These are phyloP conservation scores for Phytopythium mirpurense DNA, from an alignment of 352 stramenopile species.

Conservation along the genomic window DNA sequence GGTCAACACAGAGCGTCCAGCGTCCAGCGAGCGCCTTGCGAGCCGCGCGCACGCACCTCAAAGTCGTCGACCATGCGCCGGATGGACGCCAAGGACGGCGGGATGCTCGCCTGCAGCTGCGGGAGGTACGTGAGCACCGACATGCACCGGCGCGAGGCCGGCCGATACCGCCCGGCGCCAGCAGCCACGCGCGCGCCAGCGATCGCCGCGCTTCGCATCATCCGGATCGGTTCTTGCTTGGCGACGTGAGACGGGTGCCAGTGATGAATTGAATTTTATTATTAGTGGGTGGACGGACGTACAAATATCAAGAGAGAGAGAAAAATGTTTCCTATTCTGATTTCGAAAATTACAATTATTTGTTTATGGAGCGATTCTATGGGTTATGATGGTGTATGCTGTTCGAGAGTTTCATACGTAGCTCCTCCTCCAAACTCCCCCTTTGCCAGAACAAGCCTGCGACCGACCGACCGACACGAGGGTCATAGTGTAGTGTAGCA, in stretches of 20 bases:
- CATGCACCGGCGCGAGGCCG: conserved; percentile 7
- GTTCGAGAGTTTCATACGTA: neutral
- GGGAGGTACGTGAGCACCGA: conserved; percentile 44
- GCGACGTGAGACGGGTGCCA: too few species aligned
- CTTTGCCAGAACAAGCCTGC: conserved; percentile 2
- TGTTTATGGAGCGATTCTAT: too few species aligned
- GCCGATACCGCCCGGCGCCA: neutral
- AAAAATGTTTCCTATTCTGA: too few species aligned
- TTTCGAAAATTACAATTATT: too few species aligned
- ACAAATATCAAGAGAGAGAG: too few species aligned
- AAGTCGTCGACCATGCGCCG: conserved; percentile 37
- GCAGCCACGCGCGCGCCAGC: neutral
- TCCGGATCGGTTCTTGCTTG: too few species aligned
- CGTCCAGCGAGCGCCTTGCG: too few species aligned
- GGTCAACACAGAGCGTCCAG: neutral
- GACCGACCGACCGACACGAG: neutral
- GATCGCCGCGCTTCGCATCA: neutral
- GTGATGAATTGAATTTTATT: too few species aligned
- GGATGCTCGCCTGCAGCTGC: conserved; percentile 44
- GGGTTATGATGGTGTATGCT: neutral
- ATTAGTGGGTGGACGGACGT: too few species aligned
- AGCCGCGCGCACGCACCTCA: conserved; percentile 22
- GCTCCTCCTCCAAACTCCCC: neutral
- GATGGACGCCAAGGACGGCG: conserved; percentile 30
- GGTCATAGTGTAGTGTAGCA: neutral